Percentiles rank a stretch among this genome's conserved stretches.
Conservation (phyloP, 75 land plant genomes). For the Sequoiadendron giganteum region DNA sequence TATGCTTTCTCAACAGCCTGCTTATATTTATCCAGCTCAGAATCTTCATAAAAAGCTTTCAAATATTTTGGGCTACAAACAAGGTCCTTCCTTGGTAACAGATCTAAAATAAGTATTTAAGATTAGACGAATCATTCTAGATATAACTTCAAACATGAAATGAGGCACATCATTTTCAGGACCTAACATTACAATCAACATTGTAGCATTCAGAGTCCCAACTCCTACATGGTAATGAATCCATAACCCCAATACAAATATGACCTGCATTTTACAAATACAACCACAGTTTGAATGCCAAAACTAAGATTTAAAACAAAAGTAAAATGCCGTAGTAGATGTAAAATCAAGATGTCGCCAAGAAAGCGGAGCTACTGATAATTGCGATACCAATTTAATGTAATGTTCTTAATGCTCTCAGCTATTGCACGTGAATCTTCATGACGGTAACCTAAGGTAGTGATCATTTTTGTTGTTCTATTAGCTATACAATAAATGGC, state of each 20-base stretch:
- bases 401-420: too few species aligned
- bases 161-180: slow-evolving; percentile 44
- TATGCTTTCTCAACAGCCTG: slow-evolving; percentile 32
- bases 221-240: slow-evolving; percentile 36
- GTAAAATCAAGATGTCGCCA: background rate
- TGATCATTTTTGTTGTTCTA: too few species aligned
- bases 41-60: slow-evolving; percentile 33
- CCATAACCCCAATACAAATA: slow-evolving; percentile 47
- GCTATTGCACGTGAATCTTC: too few species aligned
- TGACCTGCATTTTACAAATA: slow-evolving; percentile 25
- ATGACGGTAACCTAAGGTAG: too few species aligned
- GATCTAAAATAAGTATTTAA: slow-evolving; percentile 38
- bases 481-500: too few species aligned
- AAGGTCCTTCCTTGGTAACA: slow-evolving; percentile 42
- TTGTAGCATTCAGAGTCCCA: slow-evolving; percentile 43
- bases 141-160: slow-evolving; percentile 41
- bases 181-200: slow-evolving; percentile 40
- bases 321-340: background rate
- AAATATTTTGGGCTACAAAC: slow-evolving; percentile 40
- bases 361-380: background rate
- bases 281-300: background rate
- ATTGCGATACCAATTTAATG: too few species aligned
- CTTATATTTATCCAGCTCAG: slow-evolving; percentile 32
- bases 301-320: background rate
- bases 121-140: slow-evolving; percentile 24